Conservation (phyloP, 371 early-diverging fungal genomes). For the Apophysomyces sp. region DNA sequence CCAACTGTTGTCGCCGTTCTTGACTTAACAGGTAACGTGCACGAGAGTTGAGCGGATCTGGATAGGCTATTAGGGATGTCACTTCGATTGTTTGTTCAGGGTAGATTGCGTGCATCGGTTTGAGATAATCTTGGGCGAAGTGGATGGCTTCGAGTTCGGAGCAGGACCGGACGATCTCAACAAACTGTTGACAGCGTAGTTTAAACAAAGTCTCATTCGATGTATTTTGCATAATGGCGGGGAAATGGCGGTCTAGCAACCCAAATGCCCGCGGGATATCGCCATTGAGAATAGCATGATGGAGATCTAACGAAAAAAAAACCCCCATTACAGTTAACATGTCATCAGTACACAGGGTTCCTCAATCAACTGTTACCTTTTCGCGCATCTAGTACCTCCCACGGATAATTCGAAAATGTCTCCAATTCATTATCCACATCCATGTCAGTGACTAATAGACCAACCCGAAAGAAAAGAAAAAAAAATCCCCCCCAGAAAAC, state of each 20-base stretch:
- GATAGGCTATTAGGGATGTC: conserved; percentile 39
- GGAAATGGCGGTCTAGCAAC: conserved; percentile 31
- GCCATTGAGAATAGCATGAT: conserved; percentile 29
- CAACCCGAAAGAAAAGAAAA: neutral
- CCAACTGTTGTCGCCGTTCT: conserved; percentile 32
- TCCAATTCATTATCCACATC: conserved; percentile 3
- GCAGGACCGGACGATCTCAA: conserved; percentile 28
- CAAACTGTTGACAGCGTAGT: conserved; percentile 41
- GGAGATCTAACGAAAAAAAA: conserved; percentile 15
- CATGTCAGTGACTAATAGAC: conserved; percentile 1
- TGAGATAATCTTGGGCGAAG: conserved; percentile 34
- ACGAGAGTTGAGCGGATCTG: conserved; percentile 33
- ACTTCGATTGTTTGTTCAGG: conserved; percentile 35
- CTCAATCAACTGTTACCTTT: conserved; percentile 21
- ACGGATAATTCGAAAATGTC: conserved; percentile 4
- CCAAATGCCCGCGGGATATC: conserved; percentile 33
- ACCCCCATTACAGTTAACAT: neutral
- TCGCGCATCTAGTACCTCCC: conserved; percentile 40
- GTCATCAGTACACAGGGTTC: neutral
- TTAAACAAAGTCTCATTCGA: conserved; percentile 20
- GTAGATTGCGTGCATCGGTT: conserved; percentile 14
- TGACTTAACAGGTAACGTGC: conserved; percentile 29
- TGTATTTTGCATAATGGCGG: conserved; percentile 7
- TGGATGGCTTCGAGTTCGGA: conserved; percentile 31
- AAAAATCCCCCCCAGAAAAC: no score